Evolutionary conservation across 2,329 filamentous ascomycete species (phyloP), one percentile per base, ranked within the genome.

Genomic region (Zymoseptoria tritici): DNA sequence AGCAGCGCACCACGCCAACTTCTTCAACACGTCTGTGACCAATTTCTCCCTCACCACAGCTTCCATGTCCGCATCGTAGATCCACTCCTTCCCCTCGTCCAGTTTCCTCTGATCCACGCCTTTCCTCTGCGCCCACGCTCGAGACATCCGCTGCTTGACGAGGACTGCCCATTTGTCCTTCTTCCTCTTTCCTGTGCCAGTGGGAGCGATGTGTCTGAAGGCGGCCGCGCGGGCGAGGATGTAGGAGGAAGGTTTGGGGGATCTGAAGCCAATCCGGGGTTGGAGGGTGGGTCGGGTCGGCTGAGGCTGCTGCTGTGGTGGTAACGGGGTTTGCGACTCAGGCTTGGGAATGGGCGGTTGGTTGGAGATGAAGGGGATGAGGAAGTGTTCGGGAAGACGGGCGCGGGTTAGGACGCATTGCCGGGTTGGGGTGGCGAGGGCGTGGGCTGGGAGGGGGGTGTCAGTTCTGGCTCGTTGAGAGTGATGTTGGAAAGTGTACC

Each of bases 341-440:
- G 55, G 21, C 0, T 72, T 68, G 0, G 81, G 83, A 9, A 78
- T 73, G 0, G 85, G 85, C 58, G 88, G 80, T 0, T 74, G 68
- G 11, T 85, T 74, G 1, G 85, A 67, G 26, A 80, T 78, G 61
- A 90, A 85, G 31, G 82, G 77, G 57, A 88, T 82, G 4, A 90
- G 75, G 69, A 90, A 87, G 67, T 81, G 84, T 13, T 72, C 73
- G 1, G 88, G 88, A 6, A 90, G 72, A 1, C 69, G 68, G 0
- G 71, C 69, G 0, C 67, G 62, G 1, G 85, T 84, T 31, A 81
- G 69, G 21, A 72, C 67, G 67, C 86, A 89, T 59, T 71, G 66
- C 57, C 88, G 84, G 21, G 86, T 59, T 0, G 85, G 83, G 0
- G 82, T 81, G 29, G 82, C 82, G 21, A 91, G 79, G 6, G 85